Conservation (phyloP, 2,329 filamentous ascomycete species). For the Fusarium sacchari region DNA sequence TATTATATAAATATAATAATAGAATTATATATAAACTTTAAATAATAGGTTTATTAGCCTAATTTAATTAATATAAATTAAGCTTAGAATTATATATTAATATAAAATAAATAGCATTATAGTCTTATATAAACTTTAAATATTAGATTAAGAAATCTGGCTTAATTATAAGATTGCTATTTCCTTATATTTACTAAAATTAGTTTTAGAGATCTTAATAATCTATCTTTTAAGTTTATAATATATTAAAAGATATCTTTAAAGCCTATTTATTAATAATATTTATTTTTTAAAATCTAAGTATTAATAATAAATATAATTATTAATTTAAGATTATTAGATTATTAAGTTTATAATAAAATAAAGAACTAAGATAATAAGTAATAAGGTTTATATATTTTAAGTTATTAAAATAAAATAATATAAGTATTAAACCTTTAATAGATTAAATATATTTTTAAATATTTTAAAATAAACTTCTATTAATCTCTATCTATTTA, state of each 20-base stretch:
- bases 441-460: rapidly evolving
- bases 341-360: too few relatives aligned
- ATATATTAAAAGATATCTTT: rapidly evolving
- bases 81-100: background rate
- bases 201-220: background rate
- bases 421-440: background rate
- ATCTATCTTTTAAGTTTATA: background rate
- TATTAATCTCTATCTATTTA: background rate
- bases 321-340: too few relatives aligned
- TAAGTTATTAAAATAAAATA: background rate
- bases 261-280: rapidly evolving
- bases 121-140: background rate
- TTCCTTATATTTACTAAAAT: background rate
- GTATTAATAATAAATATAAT: too few relatives aligned
- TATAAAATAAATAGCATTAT: background rate
- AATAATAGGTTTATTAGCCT: too few relatives aligned
- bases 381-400: too few relatives aligned
- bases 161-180: background rate
- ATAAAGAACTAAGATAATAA: too few relatives aligned
- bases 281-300: rapidly evolving
- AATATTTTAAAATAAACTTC: rapidly evolving
- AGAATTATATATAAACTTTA: background rate
- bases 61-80: background rate
- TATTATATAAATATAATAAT: too few relatives aligned
- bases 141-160: background rate